Base-by-base conservation (phyloP, 306 rosid species). In the Quercus alba region DNA sequence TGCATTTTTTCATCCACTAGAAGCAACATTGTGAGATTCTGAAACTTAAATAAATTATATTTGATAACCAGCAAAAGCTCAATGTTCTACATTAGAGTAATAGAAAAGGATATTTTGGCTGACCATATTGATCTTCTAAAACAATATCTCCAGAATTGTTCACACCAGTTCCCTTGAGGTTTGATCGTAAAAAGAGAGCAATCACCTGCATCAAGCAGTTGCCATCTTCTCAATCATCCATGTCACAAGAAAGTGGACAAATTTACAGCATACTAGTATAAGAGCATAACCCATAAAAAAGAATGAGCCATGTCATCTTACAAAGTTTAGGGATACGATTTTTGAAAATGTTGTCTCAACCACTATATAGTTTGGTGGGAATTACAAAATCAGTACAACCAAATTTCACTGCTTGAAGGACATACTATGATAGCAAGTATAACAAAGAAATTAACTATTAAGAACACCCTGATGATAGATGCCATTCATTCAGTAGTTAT, bases 111-210 rank as follows among this genome's bases (percentile, higher is more conserved):
- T 56, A 83, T 67, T 55, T 78, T 70, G 41, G 77, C 97, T 84
- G 54, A 93, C 97, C 99, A 54, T 81, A 74, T 69, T 80, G 77
- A 52, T 81, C 89, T 49, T 84, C 82, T 33, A 49, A 77, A 82
- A 68, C 72, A 59, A 74, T 55, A 56, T 85, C 75, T 72, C 75
- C 84, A 73, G 80, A 49, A 82, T 57, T 64, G 66, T 76, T 62
- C 57, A 73, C 70, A 63, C 73, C 83, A 72, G 81, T 78, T 59
- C 64, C 85, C 88, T 91, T 91, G 87, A 91, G 90, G 49, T 91
- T 92, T 82, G 99, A 94, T 88, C 99, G 88, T 74, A 94, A 81
- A 81, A 85, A 91, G 78, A 93, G 95, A 81, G 97, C 85, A 56
- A 94, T 86, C 61, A 92, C 97, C 99, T 92, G 91, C 79, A 77